These are phyloP conservation scores for Stylosanthes scabra DNA, from an alignment of 331 rosid genomes.

Conservation along the genomic window DNA sequence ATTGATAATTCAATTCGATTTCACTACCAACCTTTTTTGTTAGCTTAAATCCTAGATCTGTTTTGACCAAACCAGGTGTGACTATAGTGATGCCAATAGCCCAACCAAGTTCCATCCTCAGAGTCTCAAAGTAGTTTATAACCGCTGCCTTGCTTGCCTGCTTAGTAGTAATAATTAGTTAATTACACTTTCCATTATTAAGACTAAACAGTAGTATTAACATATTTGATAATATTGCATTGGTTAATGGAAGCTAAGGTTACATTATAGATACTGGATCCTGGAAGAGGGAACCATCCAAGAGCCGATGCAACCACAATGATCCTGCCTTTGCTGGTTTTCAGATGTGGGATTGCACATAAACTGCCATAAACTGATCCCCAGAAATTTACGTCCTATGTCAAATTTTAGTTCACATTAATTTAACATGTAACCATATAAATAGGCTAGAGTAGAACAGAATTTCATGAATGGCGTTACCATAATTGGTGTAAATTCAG, in stretches of 20 bases:
- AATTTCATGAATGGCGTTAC: slow-evolving; percentile 34
- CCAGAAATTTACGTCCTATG: slow-evolving; percentile 63
- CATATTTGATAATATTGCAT: no score
- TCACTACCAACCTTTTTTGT: neutral
- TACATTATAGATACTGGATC: slow-evolving; percentile 48
- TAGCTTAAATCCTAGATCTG: slow-evolving; percentile 28
- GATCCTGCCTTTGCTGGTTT: slow-evolving; percentile 54
- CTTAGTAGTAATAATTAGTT: no score
- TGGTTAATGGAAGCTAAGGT: neutral
- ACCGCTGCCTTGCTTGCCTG: slow-evolving; percentile 71
- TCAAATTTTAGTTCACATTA: neutral
- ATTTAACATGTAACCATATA: neutral
- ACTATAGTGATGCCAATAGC: slow-evolving; percentile 57
- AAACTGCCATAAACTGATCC: slow-evolving; percentile 55
- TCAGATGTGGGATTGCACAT: slow-evolving; percentile 62
- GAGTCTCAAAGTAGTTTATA: slow-evolving; percentile 52
- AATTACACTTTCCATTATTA: no score
- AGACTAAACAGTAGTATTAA: no score
- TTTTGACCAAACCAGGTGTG: slow-evolving; percentile 49
- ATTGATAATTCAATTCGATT: neutral
- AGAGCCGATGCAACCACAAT: slow-evolving; percentile 51
- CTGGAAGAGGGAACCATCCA: slow-evolving; percentile 51
- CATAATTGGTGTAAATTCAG: slow-evolving; percentile 34
- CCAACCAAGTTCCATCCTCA: slow-evolving; percentile 54
- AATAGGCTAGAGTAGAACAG: no score